A percentile compares a stretch with the other conserved stretches of the same genome.
Conservation (phyloP, 345 rosid genomes). For the Aquilaria yunnanensis region DNA sequence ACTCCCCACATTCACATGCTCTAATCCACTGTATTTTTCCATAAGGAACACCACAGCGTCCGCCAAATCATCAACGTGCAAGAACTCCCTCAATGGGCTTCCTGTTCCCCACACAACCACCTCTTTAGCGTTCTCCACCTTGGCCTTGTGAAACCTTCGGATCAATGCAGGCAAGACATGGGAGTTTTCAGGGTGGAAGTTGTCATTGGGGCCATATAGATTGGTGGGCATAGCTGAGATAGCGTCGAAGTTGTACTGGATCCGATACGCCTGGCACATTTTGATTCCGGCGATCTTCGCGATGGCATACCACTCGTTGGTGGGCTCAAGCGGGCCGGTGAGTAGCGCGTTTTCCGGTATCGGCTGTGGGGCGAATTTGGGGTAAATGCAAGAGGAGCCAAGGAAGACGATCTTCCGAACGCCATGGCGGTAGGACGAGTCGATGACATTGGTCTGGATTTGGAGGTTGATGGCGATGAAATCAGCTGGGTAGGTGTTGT, state of each 20-base stretch:
- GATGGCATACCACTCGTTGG: slow-evolving; percentile 91
- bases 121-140: slow-evolving; percentile 54
- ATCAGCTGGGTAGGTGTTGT: slow-evolving; percentile 93
- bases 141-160: slow-evolving; percentile 87
- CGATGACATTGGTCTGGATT: slow-evolving; percentile 89
- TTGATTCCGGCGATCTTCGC: slow-evolving; percentile 94
- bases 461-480: slow-evolving; percentile 89
- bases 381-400: slow-evolving; percentile 95
- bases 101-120: slow-evolving; percentile 99
- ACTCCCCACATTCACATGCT: slow-evolving; percentile 89
- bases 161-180: slow-evolving; percentile 92
- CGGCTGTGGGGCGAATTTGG: slow-evolving; percentile 90
- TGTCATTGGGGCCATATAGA: slow-evolving; percentile 81
- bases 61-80: slow-evolving; percentile 94
- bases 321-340: slow-evolving; percentile 81
- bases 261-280: slow-evolving; percentile 88
- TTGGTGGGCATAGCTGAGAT: slow-evolving; percentile 96
- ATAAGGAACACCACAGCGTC: slow-evolving; percentile 81
- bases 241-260: slow-evolving; percentile 74
- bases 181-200: slow-evolving; percentile 88
- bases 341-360: slow-evolving; percentile 76
- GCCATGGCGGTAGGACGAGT: slow-evolving; percentile 60
- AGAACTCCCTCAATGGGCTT: slow-evolving; percentile 87
- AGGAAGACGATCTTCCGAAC: slow-evolving; percentile 77
- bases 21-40: slow-evolving; percentile 68